These are phyloP conservation scores for Clathrospora elynae DNA, from an alignment of 2,329 filamentous ascomycete species.

Conservation along the genomic window DNA sequence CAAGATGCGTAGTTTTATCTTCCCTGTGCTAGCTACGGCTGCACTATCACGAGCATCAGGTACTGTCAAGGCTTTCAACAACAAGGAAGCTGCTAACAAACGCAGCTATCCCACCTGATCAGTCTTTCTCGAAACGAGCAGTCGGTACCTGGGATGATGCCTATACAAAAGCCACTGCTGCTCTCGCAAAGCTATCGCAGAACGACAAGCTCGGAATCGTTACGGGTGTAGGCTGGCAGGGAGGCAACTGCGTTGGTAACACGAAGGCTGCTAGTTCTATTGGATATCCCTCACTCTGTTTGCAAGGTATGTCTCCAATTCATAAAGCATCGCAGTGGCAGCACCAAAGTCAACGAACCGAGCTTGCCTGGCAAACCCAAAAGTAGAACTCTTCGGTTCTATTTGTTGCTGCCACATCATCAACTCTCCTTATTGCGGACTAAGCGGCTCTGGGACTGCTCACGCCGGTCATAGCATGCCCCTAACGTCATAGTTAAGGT, in stretches of 20 bases:
- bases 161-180: constrained; percentile 48
- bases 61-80: constrained; percentile 9
- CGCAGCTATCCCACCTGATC: constrained; percentile 29
- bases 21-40: constrained; percentile 32
- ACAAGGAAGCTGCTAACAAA: constrained; percentile 7
- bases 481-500: too few relatives aligned
- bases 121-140: constrained; percentile 28
- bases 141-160: constrained; percentile 47
- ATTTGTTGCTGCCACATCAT: too few relatives aligned
- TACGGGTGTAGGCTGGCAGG: constrained; percentile 43
- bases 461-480: too few relatives aligned
- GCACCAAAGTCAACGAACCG: too few relatives aligned
- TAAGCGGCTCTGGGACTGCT: too few relatives aligned
- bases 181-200: constrained; percentile 48
- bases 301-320: too few relatives aligned
- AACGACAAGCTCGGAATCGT: constrained; percentile 51
- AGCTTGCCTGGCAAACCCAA: too few relatives aligned
- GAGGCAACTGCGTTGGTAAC: constrained; percentile 46
- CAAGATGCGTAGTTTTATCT: constrained; percentile 35
- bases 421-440: too few relatives aligned
- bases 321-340: too few relatives aligned
- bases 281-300: constrained; percentile 46
- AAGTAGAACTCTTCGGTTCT: too few relatives aligned
- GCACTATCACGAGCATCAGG: constrained; percentile 29
- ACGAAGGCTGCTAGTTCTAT: constrained; percentile 44